Evolutionary conservation across 129 eudicot genomes (phyloP), one percentile per base, ranked within the genome.

Genomic region (Flaveria ramosissima): DNA sequence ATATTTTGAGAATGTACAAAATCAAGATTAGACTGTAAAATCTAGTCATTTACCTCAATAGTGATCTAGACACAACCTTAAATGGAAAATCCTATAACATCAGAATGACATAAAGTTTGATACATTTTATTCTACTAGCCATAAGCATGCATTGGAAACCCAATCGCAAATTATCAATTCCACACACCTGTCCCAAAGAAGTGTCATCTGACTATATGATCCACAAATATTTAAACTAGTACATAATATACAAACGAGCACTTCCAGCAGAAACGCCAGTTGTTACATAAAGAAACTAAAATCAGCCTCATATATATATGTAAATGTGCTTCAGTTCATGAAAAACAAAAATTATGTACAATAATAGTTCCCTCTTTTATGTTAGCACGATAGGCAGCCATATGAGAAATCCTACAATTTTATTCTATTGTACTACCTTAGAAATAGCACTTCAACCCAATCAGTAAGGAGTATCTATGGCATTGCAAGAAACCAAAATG

Each of bases 71-170:
- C 23, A 61, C 68, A 26, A 26, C 68, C 68, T 61, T 27, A 43
- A 43, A 60, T 11, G 16, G 23, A 60, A 5, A 23, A 60, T 10
- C 66, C 39, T 60, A 60, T 60, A 24, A 60, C 66, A 60, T 60
- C 15, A 23, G 21, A 60, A 63, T 63, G 69, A 14, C 46, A 63
- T 63, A 63, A 14, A 63, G 12, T 32, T 60, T 60, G n/a, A 60
- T 19, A 57, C 30, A 9, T 8, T 56, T 27, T 15, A 61, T 27
- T 15, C 42, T 30, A 26, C 68, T 61, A 26, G 68, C 68, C 42
- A 24, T 61, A 30, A 63, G 30, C 69, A 63, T 15, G 47, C 20
- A 63, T 63, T 15, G 30, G 45, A 12, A 63, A 45, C 69, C 13
- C 69, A 63, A 32, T 32, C 69, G 32, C 27, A 27, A 14, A 1